phyloP scores from a whole-genome alignment of 1,284 basidiomycete genomes.

The Puccinia polysora region DNA sequence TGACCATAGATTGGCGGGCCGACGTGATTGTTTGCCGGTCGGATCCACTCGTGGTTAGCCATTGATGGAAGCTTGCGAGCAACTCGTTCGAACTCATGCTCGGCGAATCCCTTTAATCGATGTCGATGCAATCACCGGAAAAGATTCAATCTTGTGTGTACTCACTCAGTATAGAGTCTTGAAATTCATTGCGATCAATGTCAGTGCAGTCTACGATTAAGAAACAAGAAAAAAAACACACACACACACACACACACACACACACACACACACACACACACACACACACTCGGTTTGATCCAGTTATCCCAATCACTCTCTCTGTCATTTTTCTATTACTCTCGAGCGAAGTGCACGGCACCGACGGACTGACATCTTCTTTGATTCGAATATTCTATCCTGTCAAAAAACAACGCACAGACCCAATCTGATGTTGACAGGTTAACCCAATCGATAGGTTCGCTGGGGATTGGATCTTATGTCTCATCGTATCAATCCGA shows the following conservation, averaged over 20 bases:
- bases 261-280: too few relatives aligned
- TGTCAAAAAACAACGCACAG: too few relatives aligned
- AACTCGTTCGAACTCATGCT: slow-evolving; percentile 91
- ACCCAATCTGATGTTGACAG: slow-evolving; percentile 65
- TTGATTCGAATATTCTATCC: slow-evolving; percentile 57
- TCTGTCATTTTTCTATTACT: background rate
- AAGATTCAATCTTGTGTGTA: slow-evolving; percentile 91
- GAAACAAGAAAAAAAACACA: background rate
- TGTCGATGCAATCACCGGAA: slow-evolving; percentile 83
- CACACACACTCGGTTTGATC: too few relatives aligned
- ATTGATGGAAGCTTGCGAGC: slow-evolving; percentile 82
- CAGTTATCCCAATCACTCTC: too few relatives aligned
- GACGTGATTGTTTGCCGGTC: slow-evolving; percentile 11
- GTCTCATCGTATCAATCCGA: slow-evolving; percentile 58
- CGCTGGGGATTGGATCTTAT: slow-evolving; percentile 89
- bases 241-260: too few relatives aligned
- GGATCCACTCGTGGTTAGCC: too few relatives aligned
- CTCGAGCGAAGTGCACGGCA: background rate
- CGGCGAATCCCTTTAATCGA: slow-evolving; percentile 90
- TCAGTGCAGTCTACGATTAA: slow-evolving; percentile 51
- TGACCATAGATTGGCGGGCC: background rate
- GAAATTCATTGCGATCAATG: slow-evolving; percentile 98
- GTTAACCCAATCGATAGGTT: slow-evolving; percentile 72
- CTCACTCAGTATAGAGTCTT: slow-evolving; percentile 95
- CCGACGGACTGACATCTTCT: slow-evolving; percentile 38